phyloP scores from a whole-genome alignment of 257 asterid species.

The Fraxinus cuspidata region DNA sequence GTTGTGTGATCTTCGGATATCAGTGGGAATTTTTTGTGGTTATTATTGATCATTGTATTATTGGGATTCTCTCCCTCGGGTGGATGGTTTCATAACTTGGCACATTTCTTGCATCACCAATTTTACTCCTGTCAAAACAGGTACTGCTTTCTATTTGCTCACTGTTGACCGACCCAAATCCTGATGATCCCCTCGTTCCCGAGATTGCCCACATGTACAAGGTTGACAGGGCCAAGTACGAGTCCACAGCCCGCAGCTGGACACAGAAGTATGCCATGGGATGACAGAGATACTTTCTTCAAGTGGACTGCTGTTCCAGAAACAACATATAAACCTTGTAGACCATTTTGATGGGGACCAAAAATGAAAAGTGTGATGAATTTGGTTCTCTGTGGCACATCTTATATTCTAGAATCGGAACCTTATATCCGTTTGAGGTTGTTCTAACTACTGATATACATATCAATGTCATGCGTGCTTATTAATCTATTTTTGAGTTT shows the following conservation, averaged over 20 bases:
- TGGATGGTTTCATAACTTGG: neutral
- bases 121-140: constrained; percentile 10
- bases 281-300: constrained; percentile 16
- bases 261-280: constrained; percentile 44
- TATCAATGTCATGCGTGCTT: neutral
- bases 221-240: constrained; percentile 38
- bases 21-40: neutral
- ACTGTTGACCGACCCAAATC: constrained; percentile 41
- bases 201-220: constrained; percentile 52
- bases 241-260: constrained; percentile 47
- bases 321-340: neutral
- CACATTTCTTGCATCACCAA: neutral
- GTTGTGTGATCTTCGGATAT: neutral
- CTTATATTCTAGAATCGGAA: neutral
- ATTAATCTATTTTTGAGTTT: neutral
- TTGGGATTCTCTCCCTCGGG: neutral
- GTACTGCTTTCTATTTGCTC: constrained; percentile 44
- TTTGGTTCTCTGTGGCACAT: neutral
- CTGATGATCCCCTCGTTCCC: constrained; percentile 46
- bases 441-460: neutral
- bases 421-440: neutral
- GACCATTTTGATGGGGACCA: neutral
- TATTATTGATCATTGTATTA: neutral
- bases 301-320: neutral
- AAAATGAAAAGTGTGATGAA: neutral